Base-by-base conservation (phyloP, 805 yeast genomes). In the Vanderwaltozyma yarrowii region DNA sequence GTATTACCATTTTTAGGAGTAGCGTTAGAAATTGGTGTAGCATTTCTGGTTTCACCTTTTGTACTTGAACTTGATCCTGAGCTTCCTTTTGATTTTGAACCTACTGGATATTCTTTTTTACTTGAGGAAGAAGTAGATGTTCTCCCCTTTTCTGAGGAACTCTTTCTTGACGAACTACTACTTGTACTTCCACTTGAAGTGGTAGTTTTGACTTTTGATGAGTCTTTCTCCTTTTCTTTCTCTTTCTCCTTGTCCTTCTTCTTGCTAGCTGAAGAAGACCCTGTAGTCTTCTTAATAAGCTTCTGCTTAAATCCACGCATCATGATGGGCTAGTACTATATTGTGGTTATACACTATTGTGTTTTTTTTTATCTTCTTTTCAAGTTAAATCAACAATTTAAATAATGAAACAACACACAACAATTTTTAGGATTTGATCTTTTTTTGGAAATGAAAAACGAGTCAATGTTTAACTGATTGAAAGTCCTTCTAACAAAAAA, bases 241-340 rank as follows among this genome's bases (percentile, higher is more conserved):
- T 62, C 56, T 45, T 68, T 61, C 36, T 70, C 67, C 55, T 70
- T 66, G 42, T 69, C 65, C 46, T 69, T 65, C 40, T 62, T 51
- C 44, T 60, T 61, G 31, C 62, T 62, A 13, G 44, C 42, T 8
- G 67, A 62, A n/a, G 65, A 57, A 32, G 56, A 46, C 18, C 61
- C 61, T 19, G 58, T 49, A 18, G 65, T 55, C 47, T 59, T 59
- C 54, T 59, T 60, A 30, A 58, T 59, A 44, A 60, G 45, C 46
- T 76, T 65, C 53, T 78, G 81, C 53, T 76, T 78, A 60, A 78
- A 77, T 21, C 83, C 83, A 63, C 76, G 78, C 83, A 78, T 78
- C 85, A 78, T 78, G 51, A 67, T 74, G 60, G 32, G 27, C 25
- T 10, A 36, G 14, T 5, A 3, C 4, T 5, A 7, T 10, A 5